Evolutionary conservation across 208 protist species (phyloP), one percentile per base, ranked within the genome.

Genomic region (Leptomonas seymouri): DNA sequence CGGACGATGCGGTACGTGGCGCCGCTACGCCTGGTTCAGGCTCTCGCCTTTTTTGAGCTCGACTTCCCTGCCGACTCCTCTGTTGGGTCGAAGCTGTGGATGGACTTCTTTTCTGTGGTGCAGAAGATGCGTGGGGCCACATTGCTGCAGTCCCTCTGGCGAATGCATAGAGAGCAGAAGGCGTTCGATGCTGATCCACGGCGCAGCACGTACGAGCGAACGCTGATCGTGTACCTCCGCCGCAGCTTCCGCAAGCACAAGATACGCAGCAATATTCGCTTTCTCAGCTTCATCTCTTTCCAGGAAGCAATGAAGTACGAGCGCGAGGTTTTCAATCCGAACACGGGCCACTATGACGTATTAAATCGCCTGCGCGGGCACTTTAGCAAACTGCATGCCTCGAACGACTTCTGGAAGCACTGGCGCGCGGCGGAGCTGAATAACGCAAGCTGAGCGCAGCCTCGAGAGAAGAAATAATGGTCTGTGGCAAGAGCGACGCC

Each of bases 131-230:
- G 86, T 39, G 86, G 78, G 4, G 89, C 89, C 5, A 91, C 86
- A 39, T 69, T 92, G 39, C 65, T 94, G 78, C 89, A 94, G 73
- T 94, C 86, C 0, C 78, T 94, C 9, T 94, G 89, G 89, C 71
- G 89, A 42, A 94, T 92, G 89, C 89, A 91, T 73, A 36, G 65
- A 1, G 58, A 74, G 25, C 67, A 87, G 60, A 86, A 87, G 55
- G 41, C 45, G 8, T 91, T 94, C 55, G 85, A 94, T 30, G 69
- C 45, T 1, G 80, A 94, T 18, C 12, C 30, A 8, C 64, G 30
- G 7, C 59, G 73, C 25, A 72, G 65, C 12, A 64, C 59, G 44
- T 65, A 71, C 28, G 74, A 85, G 42, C 78, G 79, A 3, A 64
- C 74, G 50, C 62, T 61, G 21, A 76, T 89, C 25, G 75, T 73